Conservation (phyloP, 2,329 filamentous ascomycete genomes). For the Penicillium sp. region DNA sequence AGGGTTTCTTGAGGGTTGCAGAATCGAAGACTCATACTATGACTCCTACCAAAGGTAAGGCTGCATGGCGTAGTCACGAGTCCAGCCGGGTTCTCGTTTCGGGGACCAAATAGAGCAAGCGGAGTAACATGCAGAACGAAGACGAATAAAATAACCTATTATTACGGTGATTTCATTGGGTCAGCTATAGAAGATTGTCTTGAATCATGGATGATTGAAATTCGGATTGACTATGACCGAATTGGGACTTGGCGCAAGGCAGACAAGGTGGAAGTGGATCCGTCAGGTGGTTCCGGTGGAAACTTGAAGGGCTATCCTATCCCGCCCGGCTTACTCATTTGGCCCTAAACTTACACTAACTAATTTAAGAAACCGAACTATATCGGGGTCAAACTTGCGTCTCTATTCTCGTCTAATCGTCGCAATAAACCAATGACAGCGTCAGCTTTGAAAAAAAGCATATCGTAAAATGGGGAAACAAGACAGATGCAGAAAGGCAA, state of each 20-base stretch:
- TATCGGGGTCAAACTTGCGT: constrained; percentile 9
- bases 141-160: neutral
- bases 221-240: neutral
- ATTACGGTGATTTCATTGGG: neutral
- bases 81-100: neutral
- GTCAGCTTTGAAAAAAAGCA: neutral
- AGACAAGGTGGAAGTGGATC: constrained; percentile 13
- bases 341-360: neutral
- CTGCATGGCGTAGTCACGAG: constrained; percentile 9
- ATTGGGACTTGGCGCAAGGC: constrained; percentile 14
- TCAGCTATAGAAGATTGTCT: neutral
- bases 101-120: constrained; percentile 2
- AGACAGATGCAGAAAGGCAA: neutral
- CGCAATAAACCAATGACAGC: neutral
- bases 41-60: neutral
- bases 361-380: constrained; percentile 24
- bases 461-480: neutral
- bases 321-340: constrained; percentile 21
- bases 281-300: neutral
- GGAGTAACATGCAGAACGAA: neutral
- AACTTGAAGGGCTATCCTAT: neutral
- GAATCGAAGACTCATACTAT: neutral
- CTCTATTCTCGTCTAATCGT: constrained; percentile 19
- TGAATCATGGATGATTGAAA: neutral
- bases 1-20: neutral